Percentiles rank a stretch among this genome's conserved stretches.
These are phyloP conservation scores for Magnolia officinalis DNA, from an alignment of 164 flowering plant genomes.

Conservation along the genomic window DNA sequence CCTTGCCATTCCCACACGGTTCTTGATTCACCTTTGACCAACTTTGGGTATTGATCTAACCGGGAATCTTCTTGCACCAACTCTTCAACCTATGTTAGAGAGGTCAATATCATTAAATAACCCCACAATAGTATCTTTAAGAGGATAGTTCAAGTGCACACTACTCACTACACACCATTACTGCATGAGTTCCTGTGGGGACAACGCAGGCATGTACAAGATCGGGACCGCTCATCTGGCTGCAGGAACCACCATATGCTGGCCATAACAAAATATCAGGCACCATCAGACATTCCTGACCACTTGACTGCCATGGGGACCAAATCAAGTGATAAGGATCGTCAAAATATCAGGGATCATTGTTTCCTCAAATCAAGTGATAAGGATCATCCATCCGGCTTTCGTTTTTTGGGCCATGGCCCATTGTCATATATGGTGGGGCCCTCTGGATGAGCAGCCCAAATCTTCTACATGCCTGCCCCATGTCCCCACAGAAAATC, in stretches of 20 bases:
- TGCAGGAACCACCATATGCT: not conserved
- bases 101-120: not conserved
- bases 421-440: no score
- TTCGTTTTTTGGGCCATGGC: no score
- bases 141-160: not conserved
- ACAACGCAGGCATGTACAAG: not conserved
- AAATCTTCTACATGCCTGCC: no score
- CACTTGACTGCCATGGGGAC: no score
- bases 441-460: no score
- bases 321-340: no score
- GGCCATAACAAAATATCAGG: not conserved
- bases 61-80: conserved; percentile 92
- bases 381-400: no score
- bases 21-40: conserved; percentile 89
- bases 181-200: no score
- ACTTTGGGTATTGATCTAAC: conserved; percentile 74
- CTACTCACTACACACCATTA: not conserved
- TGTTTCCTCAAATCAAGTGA: no score
- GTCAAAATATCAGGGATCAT: no score
- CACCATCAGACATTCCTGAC: not conserved
- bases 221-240: not conserved
- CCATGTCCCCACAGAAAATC: no score
- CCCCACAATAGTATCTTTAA: not conserved
- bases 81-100: conserved; percentile 63
- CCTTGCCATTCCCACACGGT: conserved; percentile 99